These are phyloP conservation scores for Pseudogymnoascus sp. DNA, from an alignment of 2,329 filamentous ascomycete genomes.

Conservation along the genomic window DNA sequence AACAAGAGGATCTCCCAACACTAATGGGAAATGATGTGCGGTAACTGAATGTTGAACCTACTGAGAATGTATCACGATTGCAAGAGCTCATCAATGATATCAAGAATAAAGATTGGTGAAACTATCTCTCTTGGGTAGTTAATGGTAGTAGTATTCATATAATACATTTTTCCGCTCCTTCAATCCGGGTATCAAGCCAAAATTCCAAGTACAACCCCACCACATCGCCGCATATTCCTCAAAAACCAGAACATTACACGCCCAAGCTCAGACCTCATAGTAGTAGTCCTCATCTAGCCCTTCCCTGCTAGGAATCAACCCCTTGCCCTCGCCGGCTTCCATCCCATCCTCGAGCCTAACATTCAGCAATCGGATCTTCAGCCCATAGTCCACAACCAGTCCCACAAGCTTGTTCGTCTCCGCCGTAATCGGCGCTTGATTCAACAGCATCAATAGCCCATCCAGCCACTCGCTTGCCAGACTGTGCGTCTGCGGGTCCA, in stretches of 20 bases:
- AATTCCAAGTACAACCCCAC: slow-evolving; percentile 9
- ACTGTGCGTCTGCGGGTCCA: slow-evolving; percentile 72
- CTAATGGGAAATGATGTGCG: neutral
- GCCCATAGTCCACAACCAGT: slow-evolving; percentile 78
- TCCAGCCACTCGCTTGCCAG: slow-evolving; percentile 95
- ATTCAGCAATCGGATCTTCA: slow-evolving; percentile 88
- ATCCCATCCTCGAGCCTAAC: slow-evolving; percentile 69
- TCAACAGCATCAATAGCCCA: slow-evolving; percentile 85
- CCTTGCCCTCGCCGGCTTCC: slow-evolving; percentile 56
- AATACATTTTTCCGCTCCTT: slow-evolving; percentile 5
- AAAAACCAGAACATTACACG: neutral
- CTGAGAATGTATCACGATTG: neutral
- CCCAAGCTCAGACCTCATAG: slow-evolving; percentile 57
- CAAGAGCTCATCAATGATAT: neutral
- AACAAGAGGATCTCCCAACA: neutral
- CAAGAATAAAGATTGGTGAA: no score
- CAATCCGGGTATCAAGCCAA: slow-evolving; percentile 6
- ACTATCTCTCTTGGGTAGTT: neutral
- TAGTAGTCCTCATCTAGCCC: slow-evolving; percentile 89
- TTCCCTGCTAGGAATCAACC: slow-evolving; percentile 70
- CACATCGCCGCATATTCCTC: neutral
- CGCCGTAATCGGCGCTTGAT: slow-evolving; percentile 92
- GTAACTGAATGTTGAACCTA: neutral
- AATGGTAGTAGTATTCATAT: neutral
- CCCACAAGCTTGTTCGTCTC: slow-evolving; percentile 87